These are phyloP conservation scores for Naematelia aurantialba DNA, from an alignment of 768 basidiomycete species.

Conservation along the genomic window DNA sequence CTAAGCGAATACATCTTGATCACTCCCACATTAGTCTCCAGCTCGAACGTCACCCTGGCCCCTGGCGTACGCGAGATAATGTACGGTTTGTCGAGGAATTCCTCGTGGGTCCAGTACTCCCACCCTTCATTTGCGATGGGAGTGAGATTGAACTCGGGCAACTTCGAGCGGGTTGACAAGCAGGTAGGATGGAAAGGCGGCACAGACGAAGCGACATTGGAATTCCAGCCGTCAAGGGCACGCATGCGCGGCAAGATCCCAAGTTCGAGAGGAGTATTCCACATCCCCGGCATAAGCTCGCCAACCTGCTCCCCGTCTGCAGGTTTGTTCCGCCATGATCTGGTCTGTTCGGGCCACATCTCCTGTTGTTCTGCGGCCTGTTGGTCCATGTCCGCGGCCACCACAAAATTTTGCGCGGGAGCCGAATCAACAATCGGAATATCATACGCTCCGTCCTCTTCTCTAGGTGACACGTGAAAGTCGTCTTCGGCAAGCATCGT, in stretches of 20 bases:
- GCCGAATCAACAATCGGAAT: neutral
- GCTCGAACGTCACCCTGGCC: slow-evolving; percentile 31
- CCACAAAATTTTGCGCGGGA: neutral
- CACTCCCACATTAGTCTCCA: slow-evolving; percentile 40
- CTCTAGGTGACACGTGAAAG: slow-evolving; percentile 17
- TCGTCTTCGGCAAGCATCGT: slow-evolving; percentile 27
- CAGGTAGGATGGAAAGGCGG: slow-evolving; percentile 37
- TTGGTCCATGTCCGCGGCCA: slow-evolving; percentile 4
- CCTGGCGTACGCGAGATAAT: slow-evolving; percentile 35
- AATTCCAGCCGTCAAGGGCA: slow-evolving; percentile 38
- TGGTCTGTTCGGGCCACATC: slow-evolving; percentile 24
- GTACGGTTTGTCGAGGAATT: slow-evolving; percentile 46
- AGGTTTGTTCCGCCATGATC: slow-evolving; percentile 25
- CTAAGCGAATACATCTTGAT: slow-evolving; percentile 47
- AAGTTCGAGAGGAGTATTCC: slow-evolving; percentile 25
- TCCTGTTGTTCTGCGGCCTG: slow-evolving; percentile 1
- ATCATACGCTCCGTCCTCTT: neutral
- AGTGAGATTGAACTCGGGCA: slow-evolving; percentile 39
- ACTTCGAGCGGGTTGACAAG: slow-evolving; percentile 25
- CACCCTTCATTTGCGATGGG: slow-evolving; percentile 33
- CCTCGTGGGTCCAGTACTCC: slow-evolving; percentile 45
- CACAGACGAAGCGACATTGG: slow-evolving; percentile 20
- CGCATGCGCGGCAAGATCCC: slow-evolving; percentile 35
- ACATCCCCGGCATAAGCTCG: slow-evolving; percentile 36
- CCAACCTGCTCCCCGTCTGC: slow-evolving; percentile 18